A percentile compares a stretch with the other conserved stretches of the same genome.
Evolutionary conservation across 345 rosid genomes (phyloP).

Genomic region (Populus euphratica): DNA sequence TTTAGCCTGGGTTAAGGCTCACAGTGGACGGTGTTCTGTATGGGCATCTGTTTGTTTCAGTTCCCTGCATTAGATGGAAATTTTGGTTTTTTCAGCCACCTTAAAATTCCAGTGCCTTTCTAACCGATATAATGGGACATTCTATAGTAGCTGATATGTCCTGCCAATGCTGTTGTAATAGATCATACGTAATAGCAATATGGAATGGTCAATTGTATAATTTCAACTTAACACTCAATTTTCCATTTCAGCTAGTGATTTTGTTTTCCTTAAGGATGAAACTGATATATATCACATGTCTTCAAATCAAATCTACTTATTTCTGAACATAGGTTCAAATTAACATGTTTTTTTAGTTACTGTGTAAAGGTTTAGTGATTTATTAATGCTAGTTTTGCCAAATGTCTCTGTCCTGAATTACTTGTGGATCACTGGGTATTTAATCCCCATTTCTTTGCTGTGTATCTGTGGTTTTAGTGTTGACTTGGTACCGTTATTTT

Average conservation of each 20-base stretch:
- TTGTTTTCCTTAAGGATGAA: background rate
- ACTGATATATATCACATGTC: background rate
- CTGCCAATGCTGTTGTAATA: no score
- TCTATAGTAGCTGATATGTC: no score
- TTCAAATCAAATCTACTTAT: background rate
- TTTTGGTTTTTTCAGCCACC: no score
- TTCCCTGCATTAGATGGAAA: background rate
- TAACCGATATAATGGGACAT: no score
- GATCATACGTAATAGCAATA: no score
- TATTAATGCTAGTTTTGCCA: background rate
- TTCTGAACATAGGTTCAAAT: background rate
- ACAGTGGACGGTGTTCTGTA: background rate
- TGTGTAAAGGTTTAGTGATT: background rate
- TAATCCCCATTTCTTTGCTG: background rate
- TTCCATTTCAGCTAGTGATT: background rate
- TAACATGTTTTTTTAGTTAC: background rate
- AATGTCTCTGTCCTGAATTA: background rate
- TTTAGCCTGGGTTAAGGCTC: background rate
- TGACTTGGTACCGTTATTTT: background rate
- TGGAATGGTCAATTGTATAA: no score
- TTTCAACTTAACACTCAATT: background rate
- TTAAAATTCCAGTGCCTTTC: no score
- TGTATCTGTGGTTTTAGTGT: background rate
- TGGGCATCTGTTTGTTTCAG: background rate
- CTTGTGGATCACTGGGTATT: background rate